Conservation (phyloP, 441 rosid genomes). For the Adansonia gregorii region DNA sequence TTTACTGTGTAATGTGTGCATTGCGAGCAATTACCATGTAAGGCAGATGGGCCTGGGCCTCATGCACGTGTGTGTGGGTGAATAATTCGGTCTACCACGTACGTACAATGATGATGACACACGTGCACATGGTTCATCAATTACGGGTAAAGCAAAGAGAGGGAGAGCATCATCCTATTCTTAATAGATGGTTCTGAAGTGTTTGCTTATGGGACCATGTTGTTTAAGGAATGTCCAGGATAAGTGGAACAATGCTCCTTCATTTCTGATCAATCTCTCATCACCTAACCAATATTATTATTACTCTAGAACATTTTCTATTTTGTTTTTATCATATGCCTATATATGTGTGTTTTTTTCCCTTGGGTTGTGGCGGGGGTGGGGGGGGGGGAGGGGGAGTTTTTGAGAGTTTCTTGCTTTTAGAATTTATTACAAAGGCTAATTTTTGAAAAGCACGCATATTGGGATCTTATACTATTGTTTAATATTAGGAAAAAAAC, state of each 20-base stretch:
- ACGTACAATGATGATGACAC: slow-evolving; percentile 48
- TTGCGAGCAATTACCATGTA: neutral
- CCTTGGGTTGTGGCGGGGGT: no score
- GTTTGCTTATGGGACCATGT: slow-evolving; percentile 39
- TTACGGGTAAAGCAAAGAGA: slow-evolving; percentile 16
- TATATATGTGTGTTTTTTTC: no score
- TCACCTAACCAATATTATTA: slow-evolving; percentile 24
- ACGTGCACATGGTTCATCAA: slow-evolving; percentile 45
- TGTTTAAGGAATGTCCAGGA: slow-evolving; percentile 43
- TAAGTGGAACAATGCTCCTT: slow-evolving; percentile 49
- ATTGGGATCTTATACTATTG: no score
- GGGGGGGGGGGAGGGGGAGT: neutral
- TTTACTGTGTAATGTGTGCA: neutral
- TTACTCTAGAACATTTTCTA: neutral
- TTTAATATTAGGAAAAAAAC: no score
- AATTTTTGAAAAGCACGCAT: neutral
- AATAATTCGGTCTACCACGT: slow-evolving; percentile 27
- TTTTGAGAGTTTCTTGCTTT: neutral
- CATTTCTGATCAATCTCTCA: slow-evolving; percentile 27
- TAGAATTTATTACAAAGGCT: neutral
- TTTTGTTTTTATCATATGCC: neutral
- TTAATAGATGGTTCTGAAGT: slow-evolving; percentile 36
- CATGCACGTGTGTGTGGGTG: slow-evolving; percentile 15
- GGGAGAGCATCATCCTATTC: slow-evolving; percentile 1
- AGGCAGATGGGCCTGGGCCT: slow-evolving; percentile 35